Evolutionary conservation across 2,329 filamentous ascomycete genomes (phyloP).

Genomic region (Paecilomyces sp.): DNA sequence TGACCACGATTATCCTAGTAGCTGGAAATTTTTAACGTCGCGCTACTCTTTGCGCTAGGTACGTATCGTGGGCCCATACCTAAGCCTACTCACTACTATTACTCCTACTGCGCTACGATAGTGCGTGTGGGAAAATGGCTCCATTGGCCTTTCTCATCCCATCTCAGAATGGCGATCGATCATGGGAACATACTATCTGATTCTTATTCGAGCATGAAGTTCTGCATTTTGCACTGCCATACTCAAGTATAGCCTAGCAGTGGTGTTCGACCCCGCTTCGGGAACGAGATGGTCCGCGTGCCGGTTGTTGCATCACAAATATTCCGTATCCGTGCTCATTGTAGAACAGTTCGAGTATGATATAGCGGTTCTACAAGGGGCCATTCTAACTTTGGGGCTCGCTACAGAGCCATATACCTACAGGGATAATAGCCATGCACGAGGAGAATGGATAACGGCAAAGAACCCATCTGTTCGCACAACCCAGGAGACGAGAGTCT

Average conservation of each 20-base stretch:
- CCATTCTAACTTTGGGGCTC: not conserved
- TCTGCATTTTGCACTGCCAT: not conserved
- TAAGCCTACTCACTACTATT: too few species aligned
- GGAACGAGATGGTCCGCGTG: not conserved
- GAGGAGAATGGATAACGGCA: too few species aligned
- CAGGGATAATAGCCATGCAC: too few species aligned
- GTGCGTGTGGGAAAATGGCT: too few species aligned
- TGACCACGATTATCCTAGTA: not conserved
- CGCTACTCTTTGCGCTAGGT: not conserved
- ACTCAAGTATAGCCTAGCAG: not conserved
- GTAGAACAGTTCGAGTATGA: not conserved
- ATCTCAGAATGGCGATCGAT: not conserved
- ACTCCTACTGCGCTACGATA: too few species aligned
- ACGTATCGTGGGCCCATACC: not conserved
- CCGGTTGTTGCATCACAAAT: not conserved
- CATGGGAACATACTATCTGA: not conserved
- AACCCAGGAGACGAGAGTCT: too few species aligned
- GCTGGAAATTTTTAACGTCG: not conserved
- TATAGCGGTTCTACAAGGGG: not conserved
- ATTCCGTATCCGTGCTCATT: not conserved
- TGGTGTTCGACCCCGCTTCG: not conserved
- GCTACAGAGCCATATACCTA: too few species aligned
- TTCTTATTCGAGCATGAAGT: not conserved
- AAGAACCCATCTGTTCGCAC: too few species aligned
- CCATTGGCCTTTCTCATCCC: not conserved